Base-by-base conservation (phyloP, 805 yeast genomes). In the Schwanniomyces pseudopolymorphus region DNA sequence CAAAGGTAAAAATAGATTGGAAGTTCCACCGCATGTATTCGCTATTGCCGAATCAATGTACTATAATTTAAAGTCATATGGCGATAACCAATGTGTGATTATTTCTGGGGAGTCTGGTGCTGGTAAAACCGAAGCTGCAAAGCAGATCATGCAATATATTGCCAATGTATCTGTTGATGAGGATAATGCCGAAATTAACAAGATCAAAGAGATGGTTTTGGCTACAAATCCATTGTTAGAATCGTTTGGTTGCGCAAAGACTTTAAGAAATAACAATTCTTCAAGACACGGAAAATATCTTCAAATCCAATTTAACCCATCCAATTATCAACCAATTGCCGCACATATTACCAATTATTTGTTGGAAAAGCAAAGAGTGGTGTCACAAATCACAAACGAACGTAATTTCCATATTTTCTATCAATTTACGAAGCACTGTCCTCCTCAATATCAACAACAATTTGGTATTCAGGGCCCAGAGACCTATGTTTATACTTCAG, bases 31-130 rank as follows among this genome's bases (percentile, higher is more conserved):
- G 3, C 99, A 94, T 69, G 99, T 94, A 25, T 94, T 85, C 68
- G 96, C 98, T 44, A 90, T 94, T 59, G 99, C 99, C 9, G 99
- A 94, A 69, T 72, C 95, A 28, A 90, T 94, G 96, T 94, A 86
- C 67, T 92, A 94, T 70, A 88, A 92, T 65, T 79, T 94, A 84
- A 91, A 91, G 67, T 86, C 96, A 0, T 94, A 94, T 68, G 82
- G 87, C 48, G 98, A 94, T 58, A 89, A 84, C 61, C 99, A 94
- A 66, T 92, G 98, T 78, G 98, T 94, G 19, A 94, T 94, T 57
- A 94, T 94, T 55, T 88, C 96, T 2, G 98, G 98, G 47, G 98
- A 92, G 66, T 88, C 96, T 1, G 98, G 98, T 51, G 98, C 98
- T 4, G 98, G 98, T 42, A 92, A 92, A 63, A 92, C 98, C 4